A percentile compares a stretch with the other conserved stretches of the same genome.
Evolutionary conservation across 1,284 basidiomycete species (phyloP).

Genomic region (Lignosus rhinocerotis): DNA sequence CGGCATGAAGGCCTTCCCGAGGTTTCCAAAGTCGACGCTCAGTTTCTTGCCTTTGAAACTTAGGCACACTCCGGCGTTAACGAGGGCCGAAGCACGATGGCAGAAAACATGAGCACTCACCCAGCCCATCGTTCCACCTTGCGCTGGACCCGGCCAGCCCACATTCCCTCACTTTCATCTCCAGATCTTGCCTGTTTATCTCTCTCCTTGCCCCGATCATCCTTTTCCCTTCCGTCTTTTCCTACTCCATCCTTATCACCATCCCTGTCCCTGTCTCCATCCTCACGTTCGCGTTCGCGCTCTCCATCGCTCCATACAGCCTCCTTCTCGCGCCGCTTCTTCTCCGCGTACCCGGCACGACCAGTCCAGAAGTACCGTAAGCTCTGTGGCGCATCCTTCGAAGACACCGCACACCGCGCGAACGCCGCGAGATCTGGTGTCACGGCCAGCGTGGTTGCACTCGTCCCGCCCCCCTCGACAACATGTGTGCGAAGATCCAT

Average conservation of each 20-base stretch:
- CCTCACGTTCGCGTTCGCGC: conserved; percentile 34
- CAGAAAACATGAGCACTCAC: conserved; percentile 40
- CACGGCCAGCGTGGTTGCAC: conserved; percentile 42
- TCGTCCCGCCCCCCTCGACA: conserved; percentile 25
- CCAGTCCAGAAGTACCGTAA: conserved; percentile 44
- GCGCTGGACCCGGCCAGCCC: conserved; percentile 63
- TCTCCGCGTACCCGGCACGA: conserved; percentile 32
- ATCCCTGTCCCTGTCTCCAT: conserved; percentile 27
- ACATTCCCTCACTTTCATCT: conserved; percentile 44
- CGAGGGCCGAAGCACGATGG: background rate
- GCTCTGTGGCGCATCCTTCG: conserved; percentile 39
- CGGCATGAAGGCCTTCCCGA: conserved; percentile 26
- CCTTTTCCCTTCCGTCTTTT: conserved; percentile 37
- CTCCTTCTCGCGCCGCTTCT: conserved; percentile 36
- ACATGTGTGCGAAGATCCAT: conserved; percentile 37
- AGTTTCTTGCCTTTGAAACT: conserved; percentile 35
- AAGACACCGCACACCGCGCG: conserved; percentile 33
- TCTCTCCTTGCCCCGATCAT: conserved; percentile 37
- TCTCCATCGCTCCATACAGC: conserved; percentile 36
- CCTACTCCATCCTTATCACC: conserved; percentile 31
- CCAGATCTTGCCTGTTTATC: conserved; percentile 35
- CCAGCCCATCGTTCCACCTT: conserved; percentile 72
- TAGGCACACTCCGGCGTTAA: background rate
- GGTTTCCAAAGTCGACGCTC: conserved; percentile 36
- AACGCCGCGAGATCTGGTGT: conserved; percentile 46